Base-by-base conservation (phyloP, 169 alveolate genomes). In the Toxoplasma gondii region DNA sequence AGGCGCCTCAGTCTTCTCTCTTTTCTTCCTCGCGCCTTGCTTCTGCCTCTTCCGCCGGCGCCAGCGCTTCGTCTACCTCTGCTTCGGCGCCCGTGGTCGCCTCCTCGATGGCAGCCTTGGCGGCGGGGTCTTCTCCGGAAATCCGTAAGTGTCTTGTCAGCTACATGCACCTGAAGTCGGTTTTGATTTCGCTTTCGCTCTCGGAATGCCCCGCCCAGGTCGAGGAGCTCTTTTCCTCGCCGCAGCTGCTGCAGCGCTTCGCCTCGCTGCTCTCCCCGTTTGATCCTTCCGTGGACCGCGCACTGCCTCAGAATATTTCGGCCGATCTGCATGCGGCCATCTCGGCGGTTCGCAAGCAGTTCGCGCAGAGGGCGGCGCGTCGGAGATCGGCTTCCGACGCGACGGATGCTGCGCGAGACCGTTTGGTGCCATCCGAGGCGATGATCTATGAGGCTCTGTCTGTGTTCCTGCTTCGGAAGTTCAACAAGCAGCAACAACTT, bases 401-500 rank as follows among this genome's bases (percentile, higher is more conserved):
- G 38, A 67, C 90, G 41, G 44, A 19, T 41, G 86, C 1, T 78
- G 86, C 22, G 43, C 39, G 39, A 16, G 45, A 36, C 49, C 9
- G 39, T 41, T 22, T 39, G 22, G 92, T 84, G 44, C 95, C 95
- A 1, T 83, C 92, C 0, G 95, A 92, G 31, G 95, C 95, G 78
- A 91, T 92, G 58, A 16, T 92, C 49, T 92, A 92, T n/a, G 95
- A 92, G 88, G 78, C 88, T 12, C 54, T 92, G 43, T 83, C 92
- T 0, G 95, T 91, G 19, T 92, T 83, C 43, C 86, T 92, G 36
- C 44, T 92, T 88, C 86, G 95, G 70, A 88, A 92, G 34, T 81
- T 82, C 88, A 92, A 90, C 64, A 81, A 81, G 88, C 95, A 92
- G 95, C 95, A 92, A 78, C 95, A 92, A 92, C 95, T 92, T 53